phyloP scores from a whole-genome alignment of 2,329 filamentous ascomycete genomes.

The Tympanopsis confertula region DNA sequence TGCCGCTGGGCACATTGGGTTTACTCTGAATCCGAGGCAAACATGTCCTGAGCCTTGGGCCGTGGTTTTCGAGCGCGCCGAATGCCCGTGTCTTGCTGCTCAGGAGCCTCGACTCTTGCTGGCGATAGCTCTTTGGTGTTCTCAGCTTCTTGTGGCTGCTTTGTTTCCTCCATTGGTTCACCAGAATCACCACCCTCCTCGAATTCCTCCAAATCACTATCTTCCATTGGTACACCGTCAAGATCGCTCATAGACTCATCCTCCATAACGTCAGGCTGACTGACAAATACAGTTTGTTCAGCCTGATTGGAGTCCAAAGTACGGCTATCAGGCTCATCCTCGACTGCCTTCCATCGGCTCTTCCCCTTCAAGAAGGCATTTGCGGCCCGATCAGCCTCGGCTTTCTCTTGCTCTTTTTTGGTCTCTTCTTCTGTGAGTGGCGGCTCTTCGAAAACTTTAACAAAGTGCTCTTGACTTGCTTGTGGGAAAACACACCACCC shows the following conservation, averaged over 20 bases:
- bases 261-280: conserved; percentile 5
- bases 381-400: conserved; percentile 19
- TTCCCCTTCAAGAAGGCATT: conserved; percentile 24
- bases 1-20: too few species aligned
- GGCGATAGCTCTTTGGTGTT: neutral
- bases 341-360: conserved; percentile 30
- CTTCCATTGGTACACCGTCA: conserved; percentile 15
- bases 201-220: conserved; percentile 9
- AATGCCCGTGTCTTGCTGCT: neutral
- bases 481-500: conserved; percentile 27
- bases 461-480: conserved; percentile 37
- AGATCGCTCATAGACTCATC: conserved; percentile 11
- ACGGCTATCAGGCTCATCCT: conserved; percentile 18
- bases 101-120: neutral
- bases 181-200: too few species aligned
- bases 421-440: conserved; percentile 24
- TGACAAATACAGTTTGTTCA: neutral
- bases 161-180: neutral
- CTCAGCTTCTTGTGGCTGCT: neutral
- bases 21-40: neutral
- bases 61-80: neutral
- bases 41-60: neutral
- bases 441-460: conserved; percentile 36
- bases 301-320: neutral
- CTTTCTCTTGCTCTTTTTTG: conserved; percentile 23